Base-by-base conservation (phyloP, 306 rosid species). In the Cicer arietinum region DNA sequence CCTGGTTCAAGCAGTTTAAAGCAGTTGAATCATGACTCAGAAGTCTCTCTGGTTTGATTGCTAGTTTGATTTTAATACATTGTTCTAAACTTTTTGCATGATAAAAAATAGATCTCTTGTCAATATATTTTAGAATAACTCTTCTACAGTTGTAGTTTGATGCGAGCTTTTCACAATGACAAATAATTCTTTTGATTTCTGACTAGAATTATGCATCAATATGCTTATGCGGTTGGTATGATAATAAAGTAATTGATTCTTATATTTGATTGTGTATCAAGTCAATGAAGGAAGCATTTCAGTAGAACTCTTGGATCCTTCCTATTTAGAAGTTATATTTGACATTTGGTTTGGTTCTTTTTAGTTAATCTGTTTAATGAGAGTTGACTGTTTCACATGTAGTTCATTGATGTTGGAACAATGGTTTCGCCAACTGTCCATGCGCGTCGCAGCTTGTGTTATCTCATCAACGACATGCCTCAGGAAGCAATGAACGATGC, bases 361-460 rank as follows among this genome's bases (percentile, higher is more conserved):
- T n/a, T 42, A 51, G 53, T 54, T 61, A 18, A 14, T 57, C 25
- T 64, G 43, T 16, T 14, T 14, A 64, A 71, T 54, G 67, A 75
- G 40, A 35, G 47, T 37, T 70, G 50, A 12, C 11, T 83, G 41
- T 58, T 76, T 41, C 73, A 30, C 61, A 63, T 77, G 75, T 87
- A 91, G 92, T 89, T 89, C 81, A 74, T 89, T 70, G 89, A 91
- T 76, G 85, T 77, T 20, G 97, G 97, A 84, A 89, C 86, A 62
- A 91, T 91, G 92, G 83, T 86, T 63, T 91, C 97, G 71, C 97
- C 94, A 53, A 91, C 97, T 4, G 84, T 89, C 18, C 84, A 77
- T 48, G 90, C 90, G 4, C 82, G 94, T 9, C 89, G 94, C 56
- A 87, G 97, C 81, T 64, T 91, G 78, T 89, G 81, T 81, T 83